These are phyloP conservation scores for Malassezia yamatoensis DNA, from an alignment of 1,284 basidiomycete species.

Conservation along the genomic window DNA sequence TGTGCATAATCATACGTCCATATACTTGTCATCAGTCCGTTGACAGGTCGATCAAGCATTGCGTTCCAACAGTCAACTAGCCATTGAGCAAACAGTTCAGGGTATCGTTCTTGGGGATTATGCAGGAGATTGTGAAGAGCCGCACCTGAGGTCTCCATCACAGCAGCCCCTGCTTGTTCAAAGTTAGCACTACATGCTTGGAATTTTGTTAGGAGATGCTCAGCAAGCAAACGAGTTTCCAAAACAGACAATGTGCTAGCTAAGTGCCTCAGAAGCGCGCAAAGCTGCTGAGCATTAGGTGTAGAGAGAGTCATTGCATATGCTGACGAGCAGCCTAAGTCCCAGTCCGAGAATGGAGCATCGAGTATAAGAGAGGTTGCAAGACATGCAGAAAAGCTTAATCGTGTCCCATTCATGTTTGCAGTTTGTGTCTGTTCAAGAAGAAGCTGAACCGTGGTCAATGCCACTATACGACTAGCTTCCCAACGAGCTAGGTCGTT, in stretches of 20 bases:
- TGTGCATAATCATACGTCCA: constrained; percentile 19
- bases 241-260: background rate
- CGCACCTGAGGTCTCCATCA: background rate
- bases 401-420: constrained; percentile 4
- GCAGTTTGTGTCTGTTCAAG: background rate
- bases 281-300: background rate
- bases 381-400: background rate
- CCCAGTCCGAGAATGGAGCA: constrained; percentile 14
- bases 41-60: background rate
- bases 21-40: constrained; percentile 3
- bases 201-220: background rate
- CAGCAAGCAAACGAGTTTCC: background rate
- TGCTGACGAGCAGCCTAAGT: background rate
- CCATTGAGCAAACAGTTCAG: background rate
- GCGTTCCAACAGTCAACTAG: background rate
- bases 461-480: background rate
- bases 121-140: background rate
- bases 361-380: constrained; percentile 5
- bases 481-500: background rate
- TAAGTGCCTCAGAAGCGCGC: constrained; percentile 3
- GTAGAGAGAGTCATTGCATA: constrained; percentile 7
- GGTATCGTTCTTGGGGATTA: background rate
- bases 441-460: background rate
- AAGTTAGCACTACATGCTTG: background rate
- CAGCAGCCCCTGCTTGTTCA: background rate